Conservation (phyloP, 805 yeast species). For the Isabelozyma heimii region DNA sequence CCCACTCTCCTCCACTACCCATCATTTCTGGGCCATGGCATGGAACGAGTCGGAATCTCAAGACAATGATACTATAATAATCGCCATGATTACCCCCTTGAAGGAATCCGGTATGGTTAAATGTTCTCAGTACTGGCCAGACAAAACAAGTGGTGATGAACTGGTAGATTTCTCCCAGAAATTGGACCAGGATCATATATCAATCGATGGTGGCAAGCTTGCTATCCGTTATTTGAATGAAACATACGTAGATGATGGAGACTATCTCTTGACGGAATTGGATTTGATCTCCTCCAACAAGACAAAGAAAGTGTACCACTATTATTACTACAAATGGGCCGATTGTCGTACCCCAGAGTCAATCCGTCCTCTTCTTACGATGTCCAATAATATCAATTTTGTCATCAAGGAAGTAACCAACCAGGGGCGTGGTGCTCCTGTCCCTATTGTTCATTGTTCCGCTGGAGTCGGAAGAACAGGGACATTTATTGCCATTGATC, state of each 20-base stretch:
- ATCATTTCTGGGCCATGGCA: slow-evolving; percentile 51
- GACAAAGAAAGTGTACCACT: slow-evolving; percentile 33
- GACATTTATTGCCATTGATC: slow-evolving; percentile 36
- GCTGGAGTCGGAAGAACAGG: slow-evolving; percentile 51
- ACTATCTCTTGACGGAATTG: slow-evolving; percentile 24
- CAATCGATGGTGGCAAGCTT: slow-evolving; percentile 16
- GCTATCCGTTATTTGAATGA: slow-evolving; percentile 15
- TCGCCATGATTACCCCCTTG: slow-evolving; percentile 53
- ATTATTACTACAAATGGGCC: slow-evolving; percentile 43
- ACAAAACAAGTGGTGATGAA: slow-evolving; percentile 4
- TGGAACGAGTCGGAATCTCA: slow-evolving; percentile 28
- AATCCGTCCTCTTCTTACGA: slow-evolving; percentile 24
- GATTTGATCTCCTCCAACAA: slow-evolving; percentile 14
- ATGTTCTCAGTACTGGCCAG: slow-evolving; percentile 45
- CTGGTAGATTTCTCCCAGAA: slow-evolving; percentile 15
- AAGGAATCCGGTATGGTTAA: slow-evolving; percentile 37
- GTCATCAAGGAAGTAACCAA: neutral
- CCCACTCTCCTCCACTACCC: slow-evolving; percentile 39
- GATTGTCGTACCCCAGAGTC: slow-evolving; percentile 41
- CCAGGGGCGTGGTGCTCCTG: slow-evolving; percentile 3
- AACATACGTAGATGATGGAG: slow-evolving; percentile 11
- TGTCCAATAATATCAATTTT: slow-evolving; percentile 17
- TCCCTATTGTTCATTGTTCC: slow-evolving; percentile 41
- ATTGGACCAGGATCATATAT: slow-evolving; percentile 14
- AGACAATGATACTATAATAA: slow-evolving; percentile 20